Evolutionary conservation across 805 yeast genomes (phyloP).

Genomic region (Starmerella khaoyaiensis): DNA sequence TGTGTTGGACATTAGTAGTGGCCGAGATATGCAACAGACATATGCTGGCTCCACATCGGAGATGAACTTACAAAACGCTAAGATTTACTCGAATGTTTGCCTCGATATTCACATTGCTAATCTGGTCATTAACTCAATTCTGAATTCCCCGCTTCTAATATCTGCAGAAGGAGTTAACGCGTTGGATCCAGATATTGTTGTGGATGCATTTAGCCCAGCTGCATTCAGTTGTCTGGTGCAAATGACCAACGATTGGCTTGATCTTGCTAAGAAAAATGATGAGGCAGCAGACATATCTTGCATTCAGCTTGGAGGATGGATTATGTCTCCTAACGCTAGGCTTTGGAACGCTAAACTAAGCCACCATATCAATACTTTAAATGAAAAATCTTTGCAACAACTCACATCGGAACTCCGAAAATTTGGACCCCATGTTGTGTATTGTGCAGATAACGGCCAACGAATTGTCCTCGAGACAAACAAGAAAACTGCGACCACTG

Average conservation of each 20-base stretch:
- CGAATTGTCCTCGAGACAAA: conserved; percentile 59
- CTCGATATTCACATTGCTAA: conserved; percentile 70
- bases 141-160: conserved; percentile 55
- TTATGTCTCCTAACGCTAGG: conserved; percentile 57
- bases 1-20: too few relatives aligned
- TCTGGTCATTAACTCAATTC: conserved; percentile 69
- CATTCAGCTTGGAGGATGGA: conserved; percentile 74
- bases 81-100: conserved; percentile 62
- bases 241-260: conserved; percentile 83
- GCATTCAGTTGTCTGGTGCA: conserved; percentile 58
- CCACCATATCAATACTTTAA: conserved; percentile 76
- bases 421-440: conserved; percentile 67
- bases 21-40: too few relatives aligned
- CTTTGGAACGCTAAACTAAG: conserved; percentile 68
- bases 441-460: conserved; percentile 53
- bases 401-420: conserved; percentile 63
- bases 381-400: conserved; percentile 71
- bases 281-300: conserved; percentile 71
- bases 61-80: conserved; percentile 33
- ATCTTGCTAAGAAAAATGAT: conserved; percentile 44
- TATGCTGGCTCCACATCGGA: neutral
- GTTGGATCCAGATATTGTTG: conserved; percentile 27
- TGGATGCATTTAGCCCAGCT: conserved; percentile 70
- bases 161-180: conserved; percentile 26
- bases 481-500: conserved; percentile 68